These are phyloP conservation scores for Dioszegia crocea DNA, from an alignment of 768 basidiomycete species.

Conservation along the genomic window DNA sequence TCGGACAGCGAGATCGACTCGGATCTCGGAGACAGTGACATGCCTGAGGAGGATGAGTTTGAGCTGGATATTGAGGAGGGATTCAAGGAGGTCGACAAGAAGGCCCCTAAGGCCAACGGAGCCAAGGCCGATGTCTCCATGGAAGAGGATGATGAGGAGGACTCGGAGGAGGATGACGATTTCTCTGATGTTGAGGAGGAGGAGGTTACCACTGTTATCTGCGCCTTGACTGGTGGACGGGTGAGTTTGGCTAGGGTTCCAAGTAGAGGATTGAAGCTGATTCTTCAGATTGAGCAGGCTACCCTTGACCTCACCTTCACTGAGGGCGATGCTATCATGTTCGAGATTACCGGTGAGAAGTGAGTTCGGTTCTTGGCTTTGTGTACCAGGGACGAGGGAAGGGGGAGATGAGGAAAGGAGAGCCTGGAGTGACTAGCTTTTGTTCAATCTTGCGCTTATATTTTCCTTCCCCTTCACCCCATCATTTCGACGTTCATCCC, in stretches of 20 bases:
- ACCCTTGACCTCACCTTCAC: slow-evolving; percentile 67
- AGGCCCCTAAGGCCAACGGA: slow-evolving; percentile 14
- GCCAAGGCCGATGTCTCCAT: slow-evolving; percentile 12
- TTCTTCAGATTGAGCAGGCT: slow-evolving; percentile 69
- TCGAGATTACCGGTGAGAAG: slow-evolving; percentile 77
- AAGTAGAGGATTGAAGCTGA: slow-evolving; percentile 7
- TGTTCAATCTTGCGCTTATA: too few species aligned
- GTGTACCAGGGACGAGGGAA: too few species aligned
- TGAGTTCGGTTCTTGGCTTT: slow-evolving; percentile 33
- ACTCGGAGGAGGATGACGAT: slow-evolving; percentile 30
- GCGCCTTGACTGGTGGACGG: slow-evolving; percentile 76
- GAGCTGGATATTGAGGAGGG: slow-evolving; percentile 31
- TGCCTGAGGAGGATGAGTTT: slow-evolving; percentile 51
- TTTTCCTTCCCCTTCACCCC: too few species aligned
- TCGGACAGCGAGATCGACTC: slow-evolving; percentile 45
- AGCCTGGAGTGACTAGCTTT: too few species aligned
- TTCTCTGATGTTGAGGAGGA: slow-evolving; percentile 49
- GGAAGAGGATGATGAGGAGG: slow-evolving; percentile 49
- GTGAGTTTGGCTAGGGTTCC: slow-evolving; percentile 51
- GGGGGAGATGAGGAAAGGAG: too few species aligned
- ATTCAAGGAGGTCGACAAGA: slow-evolving; percentile 63
- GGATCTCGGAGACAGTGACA: slow-evolving; percentile 22
- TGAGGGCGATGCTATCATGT: slow-evolving; percentile 59
- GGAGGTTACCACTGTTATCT: slow-evolving; percentile 55
- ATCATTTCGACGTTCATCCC: too few species aligned